Conservation (phyloP, 2,329 filamentous ascomycete species). For the Ceratocystis albifundus region DNA sequence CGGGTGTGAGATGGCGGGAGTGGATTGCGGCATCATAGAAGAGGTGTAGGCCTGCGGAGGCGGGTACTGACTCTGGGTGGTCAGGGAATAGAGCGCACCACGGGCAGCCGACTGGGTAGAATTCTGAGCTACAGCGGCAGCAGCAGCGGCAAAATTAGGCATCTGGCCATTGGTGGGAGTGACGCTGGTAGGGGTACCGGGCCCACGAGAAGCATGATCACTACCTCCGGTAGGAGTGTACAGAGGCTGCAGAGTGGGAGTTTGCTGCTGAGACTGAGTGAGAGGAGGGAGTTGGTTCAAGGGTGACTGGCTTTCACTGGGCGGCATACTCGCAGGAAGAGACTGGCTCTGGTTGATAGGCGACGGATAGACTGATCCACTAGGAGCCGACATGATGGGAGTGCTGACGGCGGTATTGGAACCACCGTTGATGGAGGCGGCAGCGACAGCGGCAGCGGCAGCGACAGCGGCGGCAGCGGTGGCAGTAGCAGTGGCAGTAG, state of each 20-base stretch:
- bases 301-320: slow-evolving; percentile 22
- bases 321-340: slow-evolving; percentile 18
- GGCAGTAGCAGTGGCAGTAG: too few relatives aligned
- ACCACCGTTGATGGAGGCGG: slow-evolving; percentile 1
- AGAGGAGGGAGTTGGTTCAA: slow-evolving; percentile 22
- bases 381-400: slow-evolving; percentile 18
- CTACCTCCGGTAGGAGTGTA: slow-evolving; percentile 17
- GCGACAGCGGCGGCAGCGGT: slow-evolving; percentile 4
- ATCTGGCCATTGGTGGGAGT: slow-evolving; percentile 21
- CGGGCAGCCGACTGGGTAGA: slow-evolving; percentile 39
- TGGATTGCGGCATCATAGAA: slow-evolving; percentile 56
- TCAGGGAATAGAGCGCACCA: slow-evolving; percentile 41
- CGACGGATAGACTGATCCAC: slow-evolving; percentile 22
- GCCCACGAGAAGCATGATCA: slow-evolving; percentile 20
- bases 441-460: slow-evolving; percentile 18
- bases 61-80: slow-evolving; percentile 42
- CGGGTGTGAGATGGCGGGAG: slow-evolving; percentile 56
- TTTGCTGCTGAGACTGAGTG: slow-evolving; percentile 21
- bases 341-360: slow-evolving; percentile 22
- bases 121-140: slow-evolving; percentile 29
- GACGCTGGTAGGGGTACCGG: slow-evolving; percentile 20
- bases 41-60: slow-evolving; percentile 45
- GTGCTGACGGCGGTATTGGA: slow-evolving; percentile 17
- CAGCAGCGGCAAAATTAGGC: slow-evolving; percentile 22
- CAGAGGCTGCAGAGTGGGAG: slow-evolving; percentile 22